Evolutionary conservation across 768 basidiomycete species (phyloP).

Genomic region (Botryobasidium botryosum): DNA sequence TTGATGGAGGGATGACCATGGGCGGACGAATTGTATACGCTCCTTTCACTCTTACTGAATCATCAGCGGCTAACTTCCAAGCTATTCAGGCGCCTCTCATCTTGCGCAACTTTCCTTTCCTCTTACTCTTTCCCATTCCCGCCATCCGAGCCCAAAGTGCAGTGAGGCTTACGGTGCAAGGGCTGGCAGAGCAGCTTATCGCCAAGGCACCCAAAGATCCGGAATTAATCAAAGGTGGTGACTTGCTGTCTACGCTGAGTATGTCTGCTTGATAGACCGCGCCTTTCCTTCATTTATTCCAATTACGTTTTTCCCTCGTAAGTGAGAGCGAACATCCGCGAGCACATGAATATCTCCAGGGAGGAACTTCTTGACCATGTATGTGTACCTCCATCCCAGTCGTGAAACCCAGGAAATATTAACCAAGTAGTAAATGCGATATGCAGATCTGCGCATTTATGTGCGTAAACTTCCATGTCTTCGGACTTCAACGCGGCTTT

Average conservation of each 20-base stretch:
- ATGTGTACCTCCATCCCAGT: background rate
- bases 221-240: too few relatives aligned
- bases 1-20: background rate
- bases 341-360: too few relatives aligned
- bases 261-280: too few relatives aligned
- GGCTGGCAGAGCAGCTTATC: constrained; percentile 5
- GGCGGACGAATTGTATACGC: background rate
- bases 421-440: background rate
- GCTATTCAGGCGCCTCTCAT: constrained; percentile 10
- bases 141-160: constrained; percentile 17
- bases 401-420: background rate
- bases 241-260: too few relatives aligned
- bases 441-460: background rate
- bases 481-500: background rate
- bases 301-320: too few relatives aligned
- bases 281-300: too few relatives aligned
- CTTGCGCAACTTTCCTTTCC: constrained; percentile 16
- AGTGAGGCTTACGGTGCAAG: constrained; percentile 16
- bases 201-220: constrained; percentile 1
- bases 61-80: too few relatives aligned
- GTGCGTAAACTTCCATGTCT: background rate
- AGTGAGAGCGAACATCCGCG: too few relatives aligned
- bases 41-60: too few relatives aligned
- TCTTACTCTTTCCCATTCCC: constrained; percentile 16
- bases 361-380: constrained; percentile 11